A percentile compares a stretch with the other conserved stretches of the same genome.
Evolutionary conservation across 371 early-diverging fungal genomes (phyloP).

Genomic region (Mucor sp.): DNA sequence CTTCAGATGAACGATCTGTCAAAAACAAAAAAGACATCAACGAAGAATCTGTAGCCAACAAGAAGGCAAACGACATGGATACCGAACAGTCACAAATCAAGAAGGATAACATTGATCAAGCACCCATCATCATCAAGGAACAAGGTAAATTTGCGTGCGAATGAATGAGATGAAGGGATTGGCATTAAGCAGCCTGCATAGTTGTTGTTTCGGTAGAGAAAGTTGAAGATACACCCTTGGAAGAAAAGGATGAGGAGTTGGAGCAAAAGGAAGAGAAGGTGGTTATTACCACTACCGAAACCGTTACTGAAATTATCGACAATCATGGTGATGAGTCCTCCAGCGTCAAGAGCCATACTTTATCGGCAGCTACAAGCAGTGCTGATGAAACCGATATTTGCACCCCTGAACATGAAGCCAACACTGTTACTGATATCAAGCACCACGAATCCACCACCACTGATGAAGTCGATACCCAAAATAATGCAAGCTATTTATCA

Average conservation of each 20-base stretch:
- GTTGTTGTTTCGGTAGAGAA: not conserved
- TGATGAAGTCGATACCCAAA: constrained; percentile 1
- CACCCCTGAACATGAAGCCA: constrained; percentile 20
- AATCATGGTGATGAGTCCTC: not conserved
- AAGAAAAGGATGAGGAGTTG: not conserved
- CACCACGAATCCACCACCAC: not conserved
- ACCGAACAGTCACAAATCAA: constrained; percentile 5
- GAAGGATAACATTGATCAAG: not conserved
- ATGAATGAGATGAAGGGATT: not conserved
- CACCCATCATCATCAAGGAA: not conserved
- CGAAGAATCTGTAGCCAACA: not conserved
- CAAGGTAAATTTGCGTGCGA: not conserved
- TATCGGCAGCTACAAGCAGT: constrained; percentile 14
- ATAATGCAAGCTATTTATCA: not conserved
- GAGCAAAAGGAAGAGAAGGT: not conserved
- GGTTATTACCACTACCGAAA: not conserved
- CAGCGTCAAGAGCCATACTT: constrained; percentile 3
- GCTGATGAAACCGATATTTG: constrained; percentile 20
- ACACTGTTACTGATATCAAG: not conserved
- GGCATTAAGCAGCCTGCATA: not conserved
- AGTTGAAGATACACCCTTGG: not conserved
- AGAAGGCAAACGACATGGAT: constrained; percentile 2
- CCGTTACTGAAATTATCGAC: not conserved
- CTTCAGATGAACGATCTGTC: not conserved
- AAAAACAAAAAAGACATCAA: constrained; percentile 1